These are phyloP conservation scores for Ustilago xerochloae DNA, from an alignment of 1,284 basidiomycete genomes.

Conservation along the genomic window DNA sequence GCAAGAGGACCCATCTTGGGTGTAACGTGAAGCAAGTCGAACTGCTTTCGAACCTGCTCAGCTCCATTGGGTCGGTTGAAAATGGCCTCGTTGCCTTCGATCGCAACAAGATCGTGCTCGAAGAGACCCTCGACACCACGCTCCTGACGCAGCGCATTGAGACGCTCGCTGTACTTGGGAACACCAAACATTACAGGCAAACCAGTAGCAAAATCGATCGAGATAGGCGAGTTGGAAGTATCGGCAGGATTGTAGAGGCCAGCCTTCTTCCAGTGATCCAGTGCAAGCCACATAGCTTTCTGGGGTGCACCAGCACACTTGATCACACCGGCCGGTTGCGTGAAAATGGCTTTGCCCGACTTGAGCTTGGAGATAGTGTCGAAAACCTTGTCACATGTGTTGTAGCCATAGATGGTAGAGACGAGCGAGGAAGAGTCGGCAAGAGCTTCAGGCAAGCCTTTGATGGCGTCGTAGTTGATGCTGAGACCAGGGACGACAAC, in stretches of 20 bases:
- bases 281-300: conserved; percentile 67
- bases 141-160: conserved; percentile 80
- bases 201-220: conserved; percentile 88
- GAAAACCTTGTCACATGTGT: conserved; percentile 60
- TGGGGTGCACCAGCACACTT: conserved; percentile 88
- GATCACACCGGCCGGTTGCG: conserved; percentile 91
- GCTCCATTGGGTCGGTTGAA: conserved; percentile 71
- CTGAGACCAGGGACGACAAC: conserved; percentile 90
- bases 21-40: conserved; percentile 85
- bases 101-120: conserved; percentile 82
- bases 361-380: conserved; percentile 74
- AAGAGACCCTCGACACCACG: conserved; percentile 85
- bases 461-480: conserved; percentile 78
- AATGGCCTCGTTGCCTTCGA: conserved; percentile 78
- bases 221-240: conserved; percentile 70
- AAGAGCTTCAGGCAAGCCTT: conserved; percentile 82
- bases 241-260: conserved; percentile 52
- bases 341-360: conserved; percentile 88
- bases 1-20: conserved; percentile 91
- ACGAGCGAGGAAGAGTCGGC: conserved; percentile 82
- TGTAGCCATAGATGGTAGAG: conserved; percentile 83
- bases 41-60: conserved; percentile 75
- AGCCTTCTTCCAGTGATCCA: conserved; percentile 60
- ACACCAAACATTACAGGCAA: conserved; percentile 86
- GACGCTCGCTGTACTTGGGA: conserved; percentile 86